These are phyloP conservation scores for Neurospora sublineolata DNA, from an alignment of 495 filamentous ascomycete genomes.

Conservation along the genomic window DNA sequence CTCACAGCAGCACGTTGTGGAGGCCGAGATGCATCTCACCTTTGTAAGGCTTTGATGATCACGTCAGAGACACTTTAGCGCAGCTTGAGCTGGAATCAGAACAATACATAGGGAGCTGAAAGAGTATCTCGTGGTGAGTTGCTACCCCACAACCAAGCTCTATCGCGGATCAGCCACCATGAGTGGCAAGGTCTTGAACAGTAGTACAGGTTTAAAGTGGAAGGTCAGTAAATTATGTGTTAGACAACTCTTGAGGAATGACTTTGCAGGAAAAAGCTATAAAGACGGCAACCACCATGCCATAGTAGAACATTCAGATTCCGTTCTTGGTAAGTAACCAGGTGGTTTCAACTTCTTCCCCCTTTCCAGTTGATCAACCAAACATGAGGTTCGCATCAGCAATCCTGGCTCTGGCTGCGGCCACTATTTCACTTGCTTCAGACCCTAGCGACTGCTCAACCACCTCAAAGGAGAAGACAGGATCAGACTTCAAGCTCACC, in stretches of 20 bases:
- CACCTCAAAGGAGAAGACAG: not conserved
- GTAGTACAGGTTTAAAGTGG: not conserved
- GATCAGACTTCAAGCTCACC: constrained; percentile 5
- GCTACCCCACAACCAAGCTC: not conserved
- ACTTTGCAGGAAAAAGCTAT: not conserved
- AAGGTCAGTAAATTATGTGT: not conserved
- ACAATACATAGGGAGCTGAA: not conserved
- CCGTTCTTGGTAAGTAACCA: not conserved
- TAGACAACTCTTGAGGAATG: not conserved
- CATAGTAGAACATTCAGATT: not conserved
- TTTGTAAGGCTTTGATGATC: too few relatives aligned
- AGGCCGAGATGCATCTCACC: not conserved
- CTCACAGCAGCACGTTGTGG: not conserved
- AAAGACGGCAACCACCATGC: not conserved
- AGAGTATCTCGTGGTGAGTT: not conserved
- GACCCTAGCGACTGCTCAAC: constrained; percentile 6
- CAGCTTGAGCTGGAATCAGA: not conserved
- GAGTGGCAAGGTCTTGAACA: not conserved
- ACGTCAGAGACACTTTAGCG: not conserved
- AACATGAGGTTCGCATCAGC: not conserved
- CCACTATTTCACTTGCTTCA: not conserved
- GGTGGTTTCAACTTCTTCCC: not conserved
- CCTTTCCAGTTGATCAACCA: not conserved
- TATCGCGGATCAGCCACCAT: not conserved
- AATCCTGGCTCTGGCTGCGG: not conserved